Evolutionary conservation across 148 eudicot genomes (phyloP).

Genomic region (Chenopodium quinoa): DNA sequence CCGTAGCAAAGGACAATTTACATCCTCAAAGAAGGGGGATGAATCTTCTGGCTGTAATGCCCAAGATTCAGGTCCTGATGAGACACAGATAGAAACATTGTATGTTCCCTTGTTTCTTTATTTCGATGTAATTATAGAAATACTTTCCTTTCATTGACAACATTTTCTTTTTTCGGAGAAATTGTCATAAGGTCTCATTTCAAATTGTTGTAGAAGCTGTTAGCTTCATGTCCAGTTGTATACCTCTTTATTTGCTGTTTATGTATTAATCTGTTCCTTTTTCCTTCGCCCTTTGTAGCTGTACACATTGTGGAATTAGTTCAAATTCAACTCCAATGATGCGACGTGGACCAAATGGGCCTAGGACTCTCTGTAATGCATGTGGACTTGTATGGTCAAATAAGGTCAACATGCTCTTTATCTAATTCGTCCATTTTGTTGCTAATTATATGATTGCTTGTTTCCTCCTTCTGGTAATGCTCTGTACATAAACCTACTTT

Average conservation of each 20-base stretch:
- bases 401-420: conserved; percentile 44
- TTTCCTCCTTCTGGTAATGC: neutral
- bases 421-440: conserved; percentile 4
- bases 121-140: neutral
- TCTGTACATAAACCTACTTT: neutral
- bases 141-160: conserved; percentile 6
- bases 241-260: neutral
- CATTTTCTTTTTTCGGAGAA: neutral
- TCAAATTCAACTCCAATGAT: conserved; percentile 72
- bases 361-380: conserved; percentile 88
- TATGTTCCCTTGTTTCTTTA: conserved; percentile 24
- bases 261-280: neutral
- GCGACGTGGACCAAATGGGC: conserved; percentile 91
- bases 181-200: neutral
- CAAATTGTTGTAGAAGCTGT: neutral
- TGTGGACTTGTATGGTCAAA: conserved; percentile 87
- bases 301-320: conserved; percentile 62
- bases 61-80: conserved; percentile 63
- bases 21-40: conserved; percentile 46
- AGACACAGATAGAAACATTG: conserved; percentile 39
- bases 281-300: conserved; percentile 29
- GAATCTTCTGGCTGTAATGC: conserved; percentile 38
- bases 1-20: conserved; percentile 75
- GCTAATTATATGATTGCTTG: neutral
- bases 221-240: neutral